Conservation (phyloP, 768 basidiomycete species). For the Auriculariales sp. region DNA sequence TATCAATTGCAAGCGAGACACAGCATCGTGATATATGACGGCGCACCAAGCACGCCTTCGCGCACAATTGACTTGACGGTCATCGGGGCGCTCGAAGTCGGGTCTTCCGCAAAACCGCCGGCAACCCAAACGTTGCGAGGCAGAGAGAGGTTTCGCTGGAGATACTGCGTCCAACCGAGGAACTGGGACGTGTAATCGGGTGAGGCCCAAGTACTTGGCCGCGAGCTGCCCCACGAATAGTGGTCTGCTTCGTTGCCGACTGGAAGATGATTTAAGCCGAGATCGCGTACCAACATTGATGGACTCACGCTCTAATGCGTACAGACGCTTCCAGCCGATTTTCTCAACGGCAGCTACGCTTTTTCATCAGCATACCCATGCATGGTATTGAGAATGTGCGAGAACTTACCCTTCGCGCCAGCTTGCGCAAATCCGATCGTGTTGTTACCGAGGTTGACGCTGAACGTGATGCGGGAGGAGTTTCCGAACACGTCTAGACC, state of each 20-base stretch:
- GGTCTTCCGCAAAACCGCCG: slow-evolving; percentile 14
- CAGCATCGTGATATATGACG: neutral
- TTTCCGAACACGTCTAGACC: slow-evolving; percentile 14
- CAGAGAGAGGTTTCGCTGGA: slow-evolving; percentile 10
- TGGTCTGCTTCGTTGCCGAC: slow-evolving; percentile 11
- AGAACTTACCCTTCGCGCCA: neutral
- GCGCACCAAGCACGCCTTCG: neutral
- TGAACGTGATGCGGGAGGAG: slow-evolving; percentile 12
- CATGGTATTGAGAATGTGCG: neutral
- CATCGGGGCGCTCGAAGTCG: slow-evolving; percentile 13
- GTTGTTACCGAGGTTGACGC: slow-evolving; percentile 18
- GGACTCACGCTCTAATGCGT: slow-evolving; percentile 14
- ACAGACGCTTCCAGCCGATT: slow-evolving; percentile 13
- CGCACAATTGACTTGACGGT: slow-evolving; percentile 8
- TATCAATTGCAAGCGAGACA: neutral
- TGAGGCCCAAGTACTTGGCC: slow-evolving; percentile 11
- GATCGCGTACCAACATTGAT: neutral
- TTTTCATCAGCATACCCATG: slow-evolving; percentile 1
- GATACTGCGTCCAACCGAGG: slow-evolving; percentile 14
- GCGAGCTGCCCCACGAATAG: slow-evolving; percentile 9
- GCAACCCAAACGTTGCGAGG: slow-evolving; percentile 12
- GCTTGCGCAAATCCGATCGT: slow-evolving; percentile 14
- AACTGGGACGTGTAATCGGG: slow-evolving; percentile 13
- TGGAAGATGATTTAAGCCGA: neutral
- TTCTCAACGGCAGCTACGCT: slow-evolving; percentile 12